Evolutionary conservation across 2,329 filamentous ascomycete genomes (phyloP).

Genomic region (Fusarium brachygibbosum): DNA sequence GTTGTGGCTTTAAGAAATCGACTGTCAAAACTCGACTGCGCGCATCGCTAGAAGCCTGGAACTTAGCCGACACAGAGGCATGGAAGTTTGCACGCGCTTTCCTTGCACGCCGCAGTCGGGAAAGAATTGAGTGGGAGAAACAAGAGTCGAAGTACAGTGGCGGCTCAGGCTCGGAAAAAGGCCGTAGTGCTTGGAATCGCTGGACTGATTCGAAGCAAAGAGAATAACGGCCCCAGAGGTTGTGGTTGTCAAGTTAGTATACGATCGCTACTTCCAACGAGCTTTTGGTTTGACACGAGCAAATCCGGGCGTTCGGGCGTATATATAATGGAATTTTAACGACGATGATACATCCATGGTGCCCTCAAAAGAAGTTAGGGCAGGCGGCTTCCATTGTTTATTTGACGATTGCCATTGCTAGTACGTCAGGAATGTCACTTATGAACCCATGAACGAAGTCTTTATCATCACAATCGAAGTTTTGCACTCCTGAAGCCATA

Average conservation of each 20-base stretch:
- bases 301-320: conserved; percentile 3
- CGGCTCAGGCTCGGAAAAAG: conserved; percentile 68
- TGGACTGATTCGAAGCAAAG: conserved; percentile 52
- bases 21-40: conserved; percentile 62
- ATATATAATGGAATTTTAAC: conserved; percentile 4
- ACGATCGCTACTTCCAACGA: not conserved
- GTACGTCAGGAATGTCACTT: conserved; percentile 1
- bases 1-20: conserved; percentile 64
- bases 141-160: conserved; percentile 75
- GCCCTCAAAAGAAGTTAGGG: not conserved
- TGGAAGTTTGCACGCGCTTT: conserved; percentile 82
- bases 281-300: not conserved
- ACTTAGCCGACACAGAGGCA: conserved; percentile 79
- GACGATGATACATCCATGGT: not conserved
- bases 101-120: conserved; percentile 71
- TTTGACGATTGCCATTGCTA: not conserved
- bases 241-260: not conserved
- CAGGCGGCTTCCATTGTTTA: not conserved
- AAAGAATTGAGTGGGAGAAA: conserved; percentile 77
- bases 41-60: conserved; percentile 73
- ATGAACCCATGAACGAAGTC: conserved; percentile 17
- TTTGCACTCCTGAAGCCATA: not conserved
- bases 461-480: conserved; percentile 14
- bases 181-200: conserved; percentile 54
- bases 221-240: not conserved